Percentiles rank a stretch among this genome's conserved stretches.
These are phyloP conservation scores for Mitragyna speciosa DNA, from an alignment of 257 asterid genomes.

Conservation along the genomic window DNA sequence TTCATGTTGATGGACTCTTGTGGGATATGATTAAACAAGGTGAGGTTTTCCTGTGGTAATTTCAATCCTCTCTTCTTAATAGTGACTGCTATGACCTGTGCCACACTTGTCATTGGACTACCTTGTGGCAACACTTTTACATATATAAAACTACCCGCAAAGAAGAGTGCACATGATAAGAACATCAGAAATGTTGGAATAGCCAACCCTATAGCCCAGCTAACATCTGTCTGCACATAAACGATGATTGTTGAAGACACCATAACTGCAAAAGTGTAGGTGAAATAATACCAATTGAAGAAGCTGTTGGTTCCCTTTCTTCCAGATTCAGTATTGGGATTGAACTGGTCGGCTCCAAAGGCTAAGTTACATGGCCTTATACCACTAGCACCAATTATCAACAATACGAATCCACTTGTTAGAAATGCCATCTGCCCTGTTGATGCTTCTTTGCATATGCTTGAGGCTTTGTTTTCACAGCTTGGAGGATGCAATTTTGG, in stretches of 20 bases:
- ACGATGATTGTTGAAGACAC: constrained; percentile 36
- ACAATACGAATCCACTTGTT: constrained; percentile 20
- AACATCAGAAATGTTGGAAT: constrained; percentile 36
- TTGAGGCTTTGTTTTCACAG: constrained; percentile 15
- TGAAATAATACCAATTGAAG: constrained; percentile 43
- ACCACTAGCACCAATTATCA: constrained; percentile 37
- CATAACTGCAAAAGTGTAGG: constrained; percentile 34
- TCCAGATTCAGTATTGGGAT: constrained; percentile 38
- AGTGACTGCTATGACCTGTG: constrained; percentile 28
- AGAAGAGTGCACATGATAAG: constrained; percentile 28
- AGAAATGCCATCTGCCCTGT: constrained; percentile 31
- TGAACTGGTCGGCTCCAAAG: constrained; percentile 44
- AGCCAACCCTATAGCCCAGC: constrained; percentile 39
- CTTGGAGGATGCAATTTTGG: constrained; percentile 31
- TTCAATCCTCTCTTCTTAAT: constrained; percentile 28
- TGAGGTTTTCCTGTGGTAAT: constrained; percentile 20
- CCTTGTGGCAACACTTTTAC: constrained; percentile 34
- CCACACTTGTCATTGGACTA: constrained; percentile 30
- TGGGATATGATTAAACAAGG: constrained; percentile 16
- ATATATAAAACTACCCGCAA: constrained; percentile 28
- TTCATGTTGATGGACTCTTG: constrained; percentile 18
- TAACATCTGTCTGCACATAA: constrained; percentile 34
- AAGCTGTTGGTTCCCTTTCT: constrained; percentile 34
- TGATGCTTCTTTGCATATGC: constrained; percentile 23
- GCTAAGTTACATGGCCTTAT: constrained; percentile 43